These are phyloP conservation scores for Talaromyces sp. DNA, from an alignment of 2,329 filamentous ascomycete genomes.

Conservation along the genomic window DNA sequence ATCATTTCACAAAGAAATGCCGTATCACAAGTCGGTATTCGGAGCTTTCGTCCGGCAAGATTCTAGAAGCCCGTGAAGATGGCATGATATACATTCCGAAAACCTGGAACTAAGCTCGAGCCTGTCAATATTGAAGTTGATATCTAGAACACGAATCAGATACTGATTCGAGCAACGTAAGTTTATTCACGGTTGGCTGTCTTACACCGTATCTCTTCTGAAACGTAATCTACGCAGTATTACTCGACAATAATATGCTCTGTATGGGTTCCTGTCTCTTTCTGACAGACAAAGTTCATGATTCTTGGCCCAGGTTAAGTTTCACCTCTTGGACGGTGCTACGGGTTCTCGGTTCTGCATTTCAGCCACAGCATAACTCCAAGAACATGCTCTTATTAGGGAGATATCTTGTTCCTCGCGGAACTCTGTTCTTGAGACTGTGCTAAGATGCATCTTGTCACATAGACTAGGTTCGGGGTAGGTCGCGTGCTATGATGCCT, in stretches of 20 bases:
- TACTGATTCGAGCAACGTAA: background rate
- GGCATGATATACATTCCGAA: background rate
- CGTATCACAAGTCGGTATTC: background rate
- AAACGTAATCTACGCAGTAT: background rate
- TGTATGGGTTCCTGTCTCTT: background rate
- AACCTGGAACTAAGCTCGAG: background rate
- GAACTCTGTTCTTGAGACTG: background rate
- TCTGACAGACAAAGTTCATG: background rate
- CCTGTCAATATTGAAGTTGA: background rate
- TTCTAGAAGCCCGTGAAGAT: background rate
- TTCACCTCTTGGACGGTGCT: background rate
- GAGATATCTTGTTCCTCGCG: background rate
- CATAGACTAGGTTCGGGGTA: background rate
- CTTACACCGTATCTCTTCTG: background rate
- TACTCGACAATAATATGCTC: background rate
- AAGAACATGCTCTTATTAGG: background rate
- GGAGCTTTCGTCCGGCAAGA: background rate
- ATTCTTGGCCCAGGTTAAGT: background rate
- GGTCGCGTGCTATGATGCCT: background rate
- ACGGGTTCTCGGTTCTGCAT: background rate
- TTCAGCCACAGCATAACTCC: background rate
- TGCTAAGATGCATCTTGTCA: background rate
- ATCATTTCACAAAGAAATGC: background rate
- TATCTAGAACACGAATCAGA: background rate
- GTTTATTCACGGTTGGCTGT: background rate